phyloP scores from a whole-genome alignment of 345 rosid species.

The Angophora floribunda region DNA sequence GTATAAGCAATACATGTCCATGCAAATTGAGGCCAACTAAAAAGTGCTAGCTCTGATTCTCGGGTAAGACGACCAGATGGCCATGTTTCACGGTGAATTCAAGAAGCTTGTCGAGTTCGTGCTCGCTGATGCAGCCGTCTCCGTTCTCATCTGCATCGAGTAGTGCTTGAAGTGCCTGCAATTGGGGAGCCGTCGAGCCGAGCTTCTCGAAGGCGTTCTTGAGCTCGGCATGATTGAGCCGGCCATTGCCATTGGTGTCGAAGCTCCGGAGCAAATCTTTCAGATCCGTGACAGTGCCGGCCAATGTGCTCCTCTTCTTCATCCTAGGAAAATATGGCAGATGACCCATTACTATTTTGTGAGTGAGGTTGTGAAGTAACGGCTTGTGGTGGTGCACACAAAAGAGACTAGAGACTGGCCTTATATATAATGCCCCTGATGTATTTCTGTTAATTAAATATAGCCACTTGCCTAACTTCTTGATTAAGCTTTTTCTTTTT shows the following conservation, averaged over 20 bases:
- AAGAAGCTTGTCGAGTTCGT: neutral
- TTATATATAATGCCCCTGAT: neutral
- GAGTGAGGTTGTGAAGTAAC: neutral
- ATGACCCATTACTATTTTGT: neutral
- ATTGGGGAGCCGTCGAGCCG: neutral
- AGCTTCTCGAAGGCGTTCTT: neutral
- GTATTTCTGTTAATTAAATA: neutral
- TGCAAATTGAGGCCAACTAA: neutral
- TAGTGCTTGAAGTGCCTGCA: neutral
- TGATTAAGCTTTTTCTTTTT: neutral
- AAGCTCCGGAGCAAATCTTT: neutral
- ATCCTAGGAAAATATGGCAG: neutral
- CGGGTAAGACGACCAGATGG: neutral
- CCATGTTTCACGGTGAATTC: neutral
- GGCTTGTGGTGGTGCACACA: neutral
- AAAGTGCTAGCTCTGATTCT: neutral
- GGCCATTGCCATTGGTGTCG: constrained; percentile 4
- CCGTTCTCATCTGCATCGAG: neutral
- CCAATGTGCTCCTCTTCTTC: neutral
- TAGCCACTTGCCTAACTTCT: neutral
- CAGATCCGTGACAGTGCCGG: neutral
- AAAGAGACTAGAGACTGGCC: neutral
- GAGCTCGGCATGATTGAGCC: constrained; percentile 9
- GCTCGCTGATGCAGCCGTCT: neutral
- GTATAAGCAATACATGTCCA: neutral